Evolutionary conservation across 2,329 filamentous ascomycete genomes (phyloP).

Genomic region (Allantophomopsis lycopodina): DNA sequence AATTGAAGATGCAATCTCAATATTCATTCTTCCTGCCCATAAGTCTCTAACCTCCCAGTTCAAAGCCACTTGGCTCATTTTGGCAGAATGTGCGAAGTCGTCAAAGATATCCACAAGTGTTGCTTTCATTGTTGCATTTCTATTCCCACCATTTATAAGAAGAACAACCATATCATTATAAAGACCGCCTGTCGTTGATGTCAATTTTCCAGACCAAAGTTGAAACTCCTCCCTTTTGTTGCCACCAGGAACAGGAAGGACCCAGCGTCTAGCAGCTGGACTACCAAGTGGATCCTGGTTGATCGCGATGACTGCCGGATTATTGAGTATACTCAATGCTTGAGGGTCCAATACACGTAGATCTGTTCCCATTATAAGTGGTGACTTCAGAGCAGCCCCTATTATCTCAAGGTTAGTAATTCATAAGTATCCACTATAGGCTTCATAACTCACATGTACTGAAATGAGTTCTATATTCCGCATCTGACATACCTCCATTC

Average conservation of each 20-base stretch:
- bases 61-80: conserved; percentile 22
- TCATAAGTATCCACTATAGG: background rate
- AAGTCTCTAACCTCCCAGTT: conserved; percentile 36
- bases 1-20: conserved; percentile 25
- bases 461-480: conserved; percentile 26
- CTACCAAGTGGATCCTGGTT: conserved; percentile 18
- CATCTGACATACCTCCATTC: conserved; percentile 8
- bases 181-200: conserved; percentile 23
- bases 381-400: conserved; percentile 12
- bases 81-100: conserved; percentile 24
- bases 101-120: conserved; percentile 35
- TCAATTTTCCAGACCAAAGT: conserved; percentile 29
- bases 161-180: conserved; percentile 27
- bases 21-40: conserved; percentile 35
- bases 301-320: conserved; percentile 5
- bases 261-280: conserved; percentile 26
- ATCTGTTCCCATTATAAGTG: conserved; percentile 7
- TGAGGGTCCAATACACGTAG: conserved; percentile 7
- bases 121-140: conserved; percentile 26
- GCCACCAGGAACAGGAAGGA: conserved; percentile 26
- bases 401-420: conserved; percentile 3
- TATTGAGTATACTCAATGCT: conserved; percentile 15
- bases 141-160: conserved; percentile 29
- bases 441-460: background rate
- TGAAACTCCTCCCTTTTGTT: conserved; percentile 25